These are phyloP conservation scores for Beauveria pseudobassiana DNA, from an alignment of 2,329 filamentous ascomycete genomes.

Conservation along the genomic window DNA sequence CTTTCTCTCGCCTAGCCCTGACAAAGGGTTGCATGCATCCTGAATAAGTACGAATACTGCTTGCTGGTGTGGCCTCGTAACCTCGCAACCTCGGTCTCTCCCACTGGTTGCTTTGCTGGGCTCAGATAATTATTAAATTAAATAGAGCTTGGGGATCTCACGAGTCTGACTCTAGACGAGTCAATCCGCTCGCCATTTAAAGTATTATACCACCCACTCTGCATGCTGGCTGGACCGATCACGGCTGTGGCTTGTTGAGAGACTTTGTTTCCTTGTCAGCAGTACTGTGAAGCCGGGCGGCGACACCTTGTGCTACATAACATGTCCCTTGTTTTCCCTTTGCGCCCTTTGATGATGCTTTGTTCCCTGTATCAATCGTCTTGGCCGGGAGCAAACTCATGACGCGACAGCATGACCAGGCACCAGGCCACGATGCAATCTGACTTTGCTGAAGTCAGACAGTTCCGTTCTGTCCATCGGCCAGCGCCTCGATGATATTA, in stretches of 20 bases:
- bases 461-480: background rate
- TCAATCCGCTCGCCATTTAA: background rate
- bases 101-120: background rate
- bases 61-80: background rate
- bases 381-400: too few species aligned
- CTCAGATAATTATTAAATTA: background rate
- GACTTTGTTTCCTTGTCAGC: too few species aligned
- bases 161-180: too few species aligned
- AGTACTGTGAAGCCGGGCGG: too few species aligned
- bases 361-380: background rate
- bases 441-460: too few species aligned
- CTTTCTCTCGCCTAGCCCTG: background rate
- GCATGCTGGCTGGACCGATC: background rate
- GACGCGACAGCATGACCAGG: too few species aligned
- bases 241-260: background rate
- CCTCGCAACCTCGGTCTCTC: background rate
- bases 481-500: background rate
- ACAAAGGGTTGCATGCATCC: background rate
- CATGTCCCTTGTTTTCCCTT: background rate
- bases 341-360: background rate
- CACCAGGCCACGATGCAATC: too few species aligned
- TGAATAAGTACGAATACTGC: background rate
- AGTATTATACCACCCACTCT: background rate
- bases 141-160: too few species aligned
- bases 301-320: background rate